Evolutionary conservation across 805 yeast species (phyloP), one percentile per base, ranked within the genome.

Genomic region (Monosporozyma siamensis): DNA sequence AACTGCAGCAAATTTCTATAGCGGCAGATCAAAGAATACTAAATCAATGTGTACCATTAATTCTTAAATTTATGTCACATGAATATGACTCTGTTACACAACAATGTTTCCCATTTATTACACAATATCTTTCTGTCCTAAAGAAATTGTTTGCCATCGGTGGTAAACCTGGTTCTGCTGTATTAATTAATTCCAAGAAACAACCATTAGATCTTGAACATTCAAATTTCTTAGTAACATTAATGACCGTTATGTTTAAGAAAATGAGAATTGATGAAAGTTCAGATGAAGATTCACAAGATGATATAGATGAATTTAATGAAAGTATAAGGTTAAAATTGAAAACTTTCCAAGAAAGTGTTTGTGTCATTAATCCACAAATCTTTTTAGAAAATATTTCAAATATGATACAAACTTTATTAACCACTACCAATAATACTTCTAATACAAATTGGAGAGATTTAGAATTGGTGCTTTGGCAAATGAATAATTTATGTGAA

Each of bases 1-100:
- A 65, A 31, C 44, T 55, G 3, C 68, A 67, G 42, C 57, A 58
- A 38, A 52, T 59, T 7, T 62, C 55, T 34, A 50, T 48, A 22
- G 59, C 65, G 53, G 74, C 75, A 17, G 65, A 70, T 44, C 67
- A 65, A 35, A 73, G 77, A 51, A 67, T 85, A 15, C 59, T 78
- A 23, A 74, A 37, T 10, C 63, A 75, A 44, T 67, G 84, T 15
- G 75, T 86, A 69, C 96, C 97, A 18, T 68, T 78, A 24, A 68
- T 83, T 6, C 71, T 90, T 45, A 71, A 71, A 45, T 85, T 82
- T 49, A 71, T 92, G 57, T 72, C 77, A 24, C 82, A 87, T 59
- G 95, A 82, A 48, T 88, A 81, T 56, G 97, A 92, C 61, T 97
- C 92, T 51, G 81, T 90, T 11, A 77, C 94, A 1, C 70, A 74